Base-by-base conservation (phyloP, 2,329 filamentous ascomycete genomes). In the Neocatenulostroma microsporum region DNA sequence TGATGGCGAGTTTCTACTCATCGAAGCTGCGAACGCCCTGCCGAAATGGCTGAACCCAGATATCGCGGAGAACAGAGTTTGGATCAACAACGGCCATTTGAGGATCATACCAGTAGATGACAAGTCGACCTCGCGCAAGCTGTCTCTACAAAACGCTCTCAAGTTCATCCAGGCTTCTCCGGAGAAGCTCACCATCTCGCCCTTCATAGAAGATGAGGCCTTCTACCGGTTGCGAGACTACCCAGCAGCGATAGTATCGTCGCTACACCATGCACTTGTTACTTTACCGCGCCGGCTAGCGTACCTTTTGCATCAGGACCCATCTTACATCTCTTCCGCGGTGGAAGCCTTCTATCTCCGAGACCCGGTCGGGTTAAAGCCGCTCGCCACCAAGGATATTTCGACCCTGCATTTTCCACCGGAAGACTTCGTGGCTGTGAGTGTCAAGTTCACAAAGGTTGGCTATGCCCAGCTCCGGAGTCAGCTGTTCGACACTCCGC, bases 31-130 rank as follows among this genome's bases (percentile, higher is more conserved):
- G 19, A 87, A 84, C 48, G 79, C 81, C 11, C 67, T 95, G 2
- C 91, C 91, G 2, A 78, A 75, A 43, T 98, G 91, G 93, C 65
- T 98, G 18, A 94, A 81, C 49, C 91, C 91, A 1, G 88, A 94
- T 46, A 81, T 89, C 25, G 87, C 93, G 45, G 76, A 81, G 46
- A 84, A 94, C 57, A 75, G 91, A 39, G 80, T 93, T 21, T 98
- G 91, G 91, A 79, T 98, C 37, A 77, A 94, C 51, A 66, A 78
- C 21, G 84, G 83, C 38, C 74, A 80, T 37, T 70, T 96, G 13
- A 69, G 77, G 30, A 76, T 96, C 40, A 82, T 96, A 38, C 76
- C 84, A 14, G 48, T 75, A 3, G 40, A 48, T 20, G 38, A 48
- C 20, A 47, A 37, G 21, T 21, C 36, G 18, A 18, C 58, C 57